Percentiles rank a stretch among this genome's conserved stretches.
Conservation (phyloP, 2,329 filamentous ascomycete species). For the Scolecobasidium constrictum region DNA sequence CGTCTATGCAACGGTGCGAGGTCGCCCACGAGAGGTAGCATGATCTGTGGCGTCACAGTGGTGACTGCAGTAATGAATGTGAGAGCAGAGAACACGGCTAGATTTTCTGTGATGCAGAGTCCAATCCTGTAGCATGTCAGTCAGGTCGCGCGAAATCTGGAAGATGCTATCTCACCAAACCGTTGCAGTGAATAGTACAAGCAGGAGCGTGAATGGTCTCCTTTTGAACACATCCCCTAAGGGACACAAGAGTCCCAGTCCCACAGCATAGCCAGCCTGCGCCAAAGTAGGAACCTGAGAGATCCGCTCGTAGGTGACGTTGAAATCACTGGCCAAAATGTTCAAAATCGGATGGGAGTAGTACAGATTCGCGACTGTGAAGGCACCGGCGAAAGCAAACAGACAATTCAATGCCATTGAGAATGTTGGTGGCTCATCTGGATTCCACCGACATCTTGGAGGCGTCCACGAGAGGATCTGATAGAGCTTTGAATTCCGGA, state of each 20-base stretch:
- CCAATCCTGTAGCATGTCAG: constrained; percentile 43
- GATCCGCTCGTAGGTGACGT: constrained; percentile 57
- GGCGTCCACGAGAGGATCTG: constrained; percentile 42
- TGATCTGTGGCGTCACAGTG: constrained; percentile 63
- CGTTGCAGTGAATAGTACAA: constrained; percentile 58
- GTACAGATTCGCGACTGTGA: constrained; percentile 73
- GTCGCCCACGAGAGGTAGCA: constrained; percentile 73
- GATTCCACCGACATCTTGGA: constrained; percentile 56
- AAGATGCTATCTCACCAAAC: constrained; percentile 40
- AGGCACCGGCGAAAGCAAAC: constrained; percentile 54
- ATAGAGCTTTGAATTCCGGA: background rate
- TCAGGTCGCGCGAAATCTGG: background rate
- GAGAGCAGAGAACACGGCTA: constrained; percentile 54
- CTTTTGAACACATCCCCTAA: constrained; percentile 59
- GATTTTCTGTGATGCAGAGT: constrained; percentile 56
- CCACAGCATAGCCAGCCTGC: constrained; percentile 68
- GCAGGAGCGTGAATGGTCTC: constrained; percentile 55
- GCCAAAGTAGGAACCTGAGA: constrained; percentile 61
- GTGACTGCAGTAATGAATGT: constrained; percentile 67
- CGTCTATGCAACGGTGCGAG: constrained; percentile 59
- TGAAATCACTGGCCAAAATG: constrained; percentile 59
- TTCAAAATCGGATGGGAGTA: constrained; percentile 74
- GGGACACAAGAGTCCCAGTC: constrained; percentile 64
- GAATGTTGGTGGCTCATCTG: constrained; percentile 55
- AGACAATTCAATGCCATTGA: constrained; percentile 58